Evolutionary conservation across 2,329 filamentous ascomycete species (phyloP).

Genomic region (Xylariales sp.): DNA sequence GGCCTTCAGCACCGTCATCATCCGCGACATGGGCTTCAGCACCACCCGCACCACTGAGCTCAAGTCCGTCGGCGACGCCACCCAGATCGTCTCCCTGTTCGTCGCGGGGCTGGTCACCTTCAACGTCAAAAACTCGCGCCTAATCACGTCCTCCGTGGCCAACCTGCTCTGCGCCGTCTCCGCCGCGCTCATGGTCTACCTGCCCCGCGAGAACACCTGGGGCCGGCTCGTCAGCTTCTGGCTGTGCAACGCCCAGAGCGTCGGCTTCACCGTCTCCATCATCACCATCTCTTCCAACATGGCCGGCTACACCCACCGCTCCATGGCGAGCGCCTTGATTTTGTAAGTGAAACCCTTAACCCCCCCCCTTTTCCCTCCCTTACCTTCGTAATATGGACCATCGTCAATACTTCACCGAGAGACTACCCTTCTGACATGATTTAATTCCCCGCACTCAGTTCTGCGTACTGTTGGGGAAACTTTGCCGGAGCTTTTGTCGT

Average conservation of each 20-base stretch:
- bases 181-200: constrained; percentile 47
- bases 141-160: constrained; percentile 49
- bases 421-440: background rate
- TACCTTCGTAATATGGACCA: no score
- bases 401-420: no score
- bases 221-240: constrained; percentile 52
- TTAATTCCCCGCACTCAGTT: constrained; percentile 12
- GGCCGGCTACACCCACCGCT: constrained; percentile 29
- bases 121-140: constrained; percentile 43
- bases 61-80: constrained; percentile 37
- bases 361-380: no score
- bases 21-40: constrained; percentile 6
- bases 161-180: constrained; percentile 52
- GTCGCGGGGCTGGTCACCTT: constrained; percentile 48
- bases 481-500: constrained; percentile 33
- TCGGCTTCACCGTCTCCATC: constrained; percentile 27
- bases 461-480: constrained; percentile 34
- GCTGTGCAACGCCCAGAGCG: constrained; percentile 34
- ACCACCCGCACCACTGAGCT: background rate
- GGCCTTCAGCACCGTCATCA: constrained; percentile 1
- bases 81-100: constrained; percentile 50
- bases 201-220: constrained; percentile 45
- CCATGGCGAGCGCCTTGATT: constrained; percentile 25
- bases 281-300: constrained; percentile 29
- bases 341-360: no score